Evolutionary conservation across 2,329 filamentous ascomycete genomes (phyloP).

Genomic region (Endoconidiophora laricicola): DNA sequence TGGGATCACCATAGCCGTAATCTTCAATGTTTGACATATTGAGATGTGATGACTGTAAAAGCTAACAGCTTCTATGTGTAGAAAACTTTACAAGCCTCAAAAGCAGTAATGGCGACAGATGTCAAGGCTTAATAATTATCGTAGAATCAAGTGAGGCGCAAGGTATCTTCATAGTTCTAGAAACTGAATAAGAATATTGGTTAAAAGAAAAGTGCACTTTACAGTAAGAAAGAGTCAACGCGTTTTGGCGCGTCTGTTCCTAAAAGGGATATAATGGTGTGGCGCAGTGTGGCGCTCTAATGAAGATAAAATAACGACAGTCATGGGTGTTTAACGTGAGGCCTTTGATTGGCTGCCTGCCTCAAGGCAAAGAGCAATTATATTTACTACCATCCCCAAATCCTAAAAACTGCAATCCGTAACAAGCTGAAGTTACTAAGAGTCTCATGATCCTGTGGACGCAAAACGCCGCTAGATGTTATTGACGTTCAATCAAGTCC

Average conservation of each 20-base stretch:
- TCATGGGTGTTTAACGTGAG: not conserved
- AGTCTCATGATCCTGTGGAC: not conserved
- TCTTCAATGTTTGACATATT: slow-evolving; percentile 35
- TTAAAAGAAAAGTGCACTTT: not conserved
- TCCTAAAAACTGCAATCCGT: not conserved
- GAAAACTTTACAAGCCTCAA: too few species aligned
- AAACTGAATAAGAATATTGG: not conserved
- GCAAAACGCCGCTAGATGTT: not conserved
- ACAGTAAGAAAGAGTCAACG: not conserved
- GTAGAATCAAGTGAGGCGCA: too few species aligned
- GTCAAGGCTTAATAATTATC: too few species aligned
- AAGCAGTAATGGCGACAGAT: too few species aligned
- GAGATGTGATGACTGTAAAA: not conserved
- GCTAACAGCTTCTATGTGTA: too few species aligned
- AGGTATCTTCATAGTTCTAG: too few species aligned
- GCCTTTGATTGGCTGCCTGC: not conserved
- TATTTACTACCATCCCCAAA: not conserved
- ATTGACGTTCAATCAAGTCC: not conserved
- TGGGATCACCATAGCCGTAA: slow-evolving; percentile 49
- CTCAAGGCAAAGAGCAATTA: not conserved
- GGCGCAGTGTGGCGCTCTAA: not conserved
- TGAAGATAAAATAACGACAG: not conserved
- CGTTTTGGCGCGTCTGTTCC: slow-evolving; percentile 3
- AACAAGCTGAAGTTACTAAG: not conserved
- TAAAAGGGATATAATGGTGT: slow-evolving; percentile 7